These are phyloP conservation scores for Syzygium oleosum DNA, from an alignment of 345 rosid species.

Conservation along the genomic window DNA sequence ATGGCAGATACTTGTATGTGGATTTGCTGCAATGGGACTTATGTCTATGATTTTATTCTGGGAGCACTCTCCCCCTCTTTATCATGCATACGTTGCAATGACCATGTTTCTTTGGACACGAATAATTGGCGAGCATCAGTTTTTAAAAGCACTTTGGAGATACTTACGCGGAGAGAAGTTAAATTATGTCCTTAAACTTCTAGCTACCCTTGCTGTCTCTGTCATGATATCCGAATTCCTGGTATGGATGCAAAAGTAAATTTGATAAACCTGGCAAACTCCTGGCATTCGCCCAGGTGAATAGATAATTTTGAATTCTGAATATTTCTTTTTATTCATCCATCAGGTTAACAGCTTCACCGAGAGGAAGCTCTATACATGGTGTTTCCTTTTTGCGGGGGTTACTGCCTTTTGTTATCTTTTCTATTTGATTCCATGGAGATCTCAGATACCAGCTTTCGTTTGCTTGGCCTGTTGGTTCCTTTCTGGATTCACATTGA, in stretches of 20 bases:
- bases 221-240: slow-evolving; percentile 62
- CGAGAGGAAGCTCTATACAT: slow-evolving; percentile 85
- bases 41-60: slow-evolving; percentile 34
- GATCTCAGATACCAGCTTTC: slow-evolving; percentile 70
- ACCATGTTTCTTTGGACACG: slow-evolving; percentile 87
- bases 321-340: slow-evolving; percentile 11
- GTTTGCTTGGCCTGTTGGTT: slow-evolving; percentile 71
- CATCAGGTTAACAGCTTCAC: slow-evolving; percentile 93
- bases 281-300: not conserved
- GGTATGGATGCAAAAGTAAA: slow-evolving; percentile 33
- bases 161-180: slow-evolving; percentile 35
- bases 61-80: slow-evolving; percentile 87
- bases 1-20: slow-evolving; percentile 53
- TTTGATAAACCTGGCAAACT: not conserved
- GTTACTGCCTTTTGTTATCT: slow-evolving; percentile 46
- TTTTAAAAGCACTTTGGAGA: slow-evolving; percentile 59
- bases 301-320: slow-evolving; percentile 5
- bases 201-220: slow-evolving; percentile 42
- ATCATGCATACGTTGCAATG: slow-evolving; percentile 81
- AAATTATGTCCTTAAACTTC: slow-evolving; percentile 36
- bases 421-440: slow-evolving; percentile 57
- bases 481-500: slow-evolving; percentile 75
- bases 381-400: slow-evolving; percentile 73
- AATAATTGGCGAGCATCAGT: slow-evolving; percentile 53
- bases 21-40: slow-evolving; percentile 54